Evolutionary conservation across 2,329 filamentous ascomycete genomes (phyloP).

Genomic region (Calonectria pauciramosa): DNA sequence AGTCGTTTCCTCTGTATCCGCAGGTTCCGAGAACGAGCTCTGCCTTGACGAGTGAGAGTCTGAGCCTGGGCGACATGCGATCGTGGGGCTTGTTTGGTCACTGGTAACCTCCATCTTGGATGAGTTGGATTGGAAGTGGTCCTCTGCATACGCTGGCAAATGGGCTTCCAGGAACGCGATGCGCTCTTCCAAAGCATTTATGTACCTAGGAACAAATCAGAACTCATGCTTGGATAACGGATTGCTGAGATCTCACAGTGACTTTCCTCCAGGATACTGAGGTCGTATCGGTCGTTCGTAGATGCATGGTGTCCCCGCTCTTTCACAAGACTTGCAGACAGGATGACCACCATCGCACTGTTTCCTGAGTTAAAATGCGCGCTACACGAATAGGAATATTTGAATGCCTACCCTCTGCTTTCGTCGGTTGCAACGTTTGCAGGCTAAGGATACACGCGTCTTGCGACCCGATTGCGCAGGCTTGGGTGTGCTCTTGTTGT

Average conservation of each 20-base stretch:
- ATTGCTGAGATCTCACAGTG: conserved; percentile 4
- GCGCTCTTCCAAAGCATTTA: conserved; percentile 40
- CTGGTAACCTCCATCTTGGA: neutral
- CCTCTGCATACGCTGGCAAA: conserved; percentile 43
- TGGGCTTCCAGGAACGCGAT: conserved; percentile 47
- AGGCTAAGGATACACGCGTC: neutral
- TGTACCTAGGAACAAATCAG: neutral
- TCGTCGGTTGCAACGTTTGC: neutral
- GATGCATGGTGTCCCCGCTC: conserved; percentile 36
- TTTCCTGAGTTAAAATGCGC: neutral
- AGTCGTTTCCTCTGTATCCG: neutral
- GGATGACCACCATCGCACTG: conserved; percentile 41
- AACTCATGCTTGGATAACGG: too few relatives aligned
- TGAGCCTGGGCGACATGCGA: neutral
- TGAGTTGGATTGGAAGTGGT: conserved; percentile 38
- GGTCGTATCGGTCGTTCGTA: conserved; percentile 44
- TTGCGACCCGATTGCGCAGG: neutral
- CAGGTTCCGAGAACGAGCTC: neutral
- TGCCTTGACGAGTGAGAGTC: neutral
- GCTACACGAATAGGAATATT: neutral
- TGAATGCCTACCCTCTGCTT: neutral
- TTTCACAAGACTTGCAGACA: conserved; percentile 42
- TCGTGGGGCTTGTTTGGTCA: conserved; percentile 24
- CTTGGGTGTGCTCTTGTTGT: neutral
- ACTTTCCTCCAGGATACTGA: conserved; percentile 46